Evolutionary conservation across 176 grass and related monocot genomes (phyloP).

Genomic region (Aechmea fasciata): DNA sequence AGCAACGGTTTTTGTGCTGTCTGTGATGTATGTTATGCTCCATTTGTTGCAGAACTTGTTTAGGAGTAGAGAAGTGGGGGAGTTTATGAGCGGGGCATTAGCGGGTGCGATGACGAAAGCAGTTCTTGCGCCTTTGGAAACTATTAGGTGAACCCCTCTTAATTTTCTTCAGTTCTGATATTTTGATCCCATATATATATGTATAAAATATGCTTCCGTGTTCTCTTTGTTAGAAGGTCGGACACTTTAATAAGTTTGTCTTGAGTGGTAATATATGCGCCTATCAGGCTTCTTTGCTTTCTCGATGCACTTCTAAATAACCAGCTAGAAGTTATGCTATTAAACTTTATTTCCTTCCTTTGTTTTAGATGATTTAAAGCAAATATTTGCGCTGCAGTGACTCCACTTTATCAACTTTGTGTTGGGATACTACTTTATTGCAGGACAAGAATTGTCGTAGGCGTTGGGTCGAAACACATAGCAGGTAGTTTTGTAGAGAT

Average conservation of each 20-base stretch:
- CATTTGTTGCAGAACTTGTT: conserved; percentile 39
- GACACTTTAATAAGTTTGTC: neutral
- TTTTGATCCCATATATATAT: conserved; percentile 14
- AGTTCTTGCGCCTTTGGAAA: conserved; percentile 79
- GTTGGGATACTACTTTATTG: neutral
- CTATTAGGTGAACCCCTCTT: conserved; percentile 42
- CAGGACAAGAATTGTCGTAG: conserved; percentile 91
- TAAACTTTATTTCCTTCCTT: no score
- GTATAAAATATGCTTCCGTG: neutral
- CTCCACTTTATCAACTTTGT: no score
- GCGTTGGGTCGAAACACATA: conserved; percentile 71
- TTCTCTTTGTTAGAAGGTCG: neutral
- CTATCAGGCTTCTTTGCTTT: no score
- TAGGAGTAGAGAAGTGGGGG: conserved; percentile 46
- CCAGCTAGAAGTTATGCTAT: no score
- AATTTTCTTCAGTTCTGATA: neutral
- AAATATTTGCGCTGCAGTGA: no score
- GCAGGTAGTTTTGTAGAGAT: conserved; percentile 49
- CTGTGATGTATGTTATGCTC: no score
- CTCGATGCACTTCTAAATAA: no score
- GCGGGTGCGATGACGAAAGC: conserved; percentile 90
- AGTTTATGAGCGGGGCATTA: conserved; percentile 79
- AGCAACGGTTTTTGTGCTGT: no score
- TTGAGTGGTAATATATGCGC: no score
- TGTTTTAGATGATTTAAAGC: no score